Evolutionary conservation across 176 grass and related monocot genomes (phyloP).

Genomic region (Puccinellia tenuiflora): DNA sequence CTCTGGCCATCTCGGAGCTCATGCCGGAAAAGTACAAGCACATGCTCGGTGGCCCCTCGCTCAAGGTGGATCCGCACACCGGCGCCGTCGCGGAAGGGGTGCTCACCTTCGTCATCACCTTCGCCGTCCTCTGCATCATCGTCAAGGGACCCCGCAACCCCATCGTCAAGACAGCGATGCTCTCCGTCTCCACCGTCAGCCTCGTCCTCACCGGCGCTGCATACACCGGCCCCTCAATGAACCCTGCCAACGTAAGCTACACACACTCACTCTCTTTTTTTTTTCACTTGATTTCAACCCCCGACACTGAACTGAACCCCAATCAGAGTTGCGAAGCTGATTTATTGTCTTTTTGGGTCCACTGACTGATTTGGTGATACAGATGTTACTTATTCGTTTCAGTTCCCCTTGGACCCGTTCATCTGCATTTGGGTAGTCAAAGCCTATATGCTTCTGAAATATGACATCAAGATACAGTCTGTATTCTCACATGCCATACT

Average conservation of each 20-base stretch:
- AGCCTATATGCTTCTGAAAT: background rate
- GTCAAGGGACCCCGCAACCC: conserved; percentile 50
- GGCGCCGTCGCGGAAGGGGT: conserved; percentile 54
- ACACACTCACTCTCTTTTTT: background rate
- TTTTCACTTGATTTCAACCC: background rate
- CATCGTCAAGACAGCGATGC: conserved; percentile 48
- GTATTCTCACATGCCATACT: background rate
- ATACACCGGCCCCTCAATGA: conserved; percentile 79
- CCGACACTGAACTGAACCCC: background rate
- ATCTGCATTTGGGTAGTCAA: background rate
- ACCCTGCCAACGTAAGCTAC: conserved; percentile 58
- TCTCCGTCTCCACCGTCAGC: conserved; percentile 44
- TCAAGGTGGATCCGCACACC: conserved; percentile 63
- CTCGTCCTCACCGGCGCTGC: conserved; percentile 45
- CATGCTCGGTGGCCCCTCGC: conserved; percentile 45
- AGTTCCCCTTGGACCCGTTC: background rate
- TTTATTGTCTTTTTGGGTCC: background rate
- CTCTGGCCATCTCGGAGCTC: conserved; percentile 49
- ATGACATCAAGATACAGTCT: background rate
- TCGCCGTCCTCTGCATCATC: conserved; percentile 49
- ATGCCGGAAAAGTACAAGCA: conserved; percentile 61
- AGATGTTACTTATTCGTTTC: background rate
- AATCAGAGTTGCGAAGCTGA: background rate
- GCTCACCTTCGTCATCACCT: conserved; percentile 65
- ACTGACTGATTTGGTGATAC: background rate